Conservation (phyloP, 257 asterid genomes). For the Salvia splendens region DNA sequence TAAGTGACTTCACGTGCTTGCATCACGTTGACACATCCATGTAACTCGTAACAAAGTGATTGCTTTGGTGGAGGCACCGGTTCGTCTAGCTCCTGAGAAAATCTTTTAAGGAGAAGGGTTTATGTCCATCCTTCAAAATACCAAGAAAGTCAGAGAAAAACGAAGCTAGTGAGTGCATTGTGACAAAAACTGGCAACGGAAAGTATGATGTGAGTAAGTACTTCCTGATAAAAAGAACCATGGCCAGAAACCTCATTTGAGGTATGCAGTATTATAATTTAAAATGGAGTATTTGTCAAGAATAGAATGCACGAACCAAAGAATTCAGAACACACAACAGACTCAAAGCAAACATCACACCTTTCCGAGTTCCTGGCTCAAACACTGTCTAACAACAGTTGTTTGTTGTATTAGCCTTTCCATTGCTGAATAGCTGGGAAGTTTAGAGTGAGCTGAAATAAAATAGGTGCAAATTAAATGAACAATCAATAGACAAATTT, state of each 20-base stretch:
- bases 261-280: not conserved
- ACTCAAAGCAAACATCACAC: constrained; percentile 46
- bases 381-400: constrained; percentile 67
- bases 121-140: constrained; percentile 58
- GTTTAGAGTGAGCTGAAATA: constrained; percentile 66
- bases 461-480: constrained; percentile 7
- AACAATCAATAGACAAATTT: constrained; percentile 23
- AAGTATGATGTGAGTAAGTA: not conserved
- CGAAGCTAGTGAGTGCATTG: not conserved
- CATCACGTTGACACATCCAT: constrained; percentile 23
- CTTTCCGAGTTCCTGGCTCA: constrained; percentile 77
- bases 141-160: not conserved
- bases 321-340: not conserved
- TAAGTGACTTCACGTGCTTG: not conserved
- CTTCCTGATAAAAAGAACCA: not conserved
- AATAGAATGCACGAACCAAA: not conserved
- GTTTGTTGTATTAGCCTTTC: constrained; percentile 88
- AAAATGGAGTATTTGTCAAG: not conserved
- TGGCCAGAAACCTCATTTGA: not conserved
- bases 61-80: constrained; percentile 7
- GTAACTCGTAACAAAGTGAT: not conserved
- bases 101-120: constrained; percentile 67
- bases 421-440: constrained; percentile 67
- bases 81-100: constrained; percentile 59
- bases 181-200: constrained; percentile 1